Base-by-base conservation (phyloP, 768 basidiomycete species). In the Leucocoprinus birnbaumii region DNA sequence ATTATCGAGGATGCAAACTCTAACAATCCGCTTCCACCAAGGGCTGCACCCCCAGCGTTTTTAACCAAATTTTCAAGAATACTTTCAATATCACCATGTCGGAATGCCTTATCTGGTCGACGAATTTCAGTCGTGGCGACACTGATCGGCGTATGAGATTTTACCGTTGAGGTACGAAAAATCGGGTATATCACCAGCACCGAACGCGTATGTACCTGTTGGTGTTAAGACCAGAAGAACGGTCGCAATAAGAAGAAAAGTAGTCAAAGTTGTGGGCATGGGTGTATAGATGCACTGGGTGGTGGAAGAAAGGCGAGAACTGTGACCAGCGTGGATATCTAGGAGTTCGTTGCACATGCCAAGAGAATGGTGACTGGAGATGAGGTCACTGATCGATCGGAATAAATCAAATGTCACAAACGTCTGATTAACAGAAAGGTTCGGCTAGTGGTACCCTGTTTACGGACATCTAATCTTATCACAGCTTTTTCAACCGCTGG, bases 1-100 rank as follows among this genome's bases (percentile, higher is more conserved):
- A 82, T 50, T 24, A 84, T 62, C 4, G 75, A 75, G 8, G 72
- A 68, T 0, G 83, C 81, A 52, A 84, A 71, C 3, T 76, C 74
- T 18, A 87, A 63, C 52, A 86, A 69, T 35, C 72, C 75, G 25
- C 77, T 11, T 11, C 31, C 77, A 11, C 70, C 71, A 21, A 68
- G 58, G 11, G 72, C 73, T 24, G 68, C 70, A 53, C 72, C 70
- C 14, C 81, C 80, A 9, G 75, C 80, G 37, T 75, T 73, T 64
- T 87, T 87, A 49, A 77, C 76, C 5, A 86, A 68, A n/a, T 74
- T 76, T 34, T 78, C 76, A 24, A 89, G 77, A 58, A 86, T 76
- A 62, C 82, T 80, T 70, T 89, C 87, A 47, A 89, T 88, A 63
- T 90, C 88, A 13, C 87, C 86, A 73, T 89, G 87, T 48, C 86